Evolutionary conservation across 306 rosid genomes (phyloP).

Genomic region (Cucurbita moschata): DNA sequence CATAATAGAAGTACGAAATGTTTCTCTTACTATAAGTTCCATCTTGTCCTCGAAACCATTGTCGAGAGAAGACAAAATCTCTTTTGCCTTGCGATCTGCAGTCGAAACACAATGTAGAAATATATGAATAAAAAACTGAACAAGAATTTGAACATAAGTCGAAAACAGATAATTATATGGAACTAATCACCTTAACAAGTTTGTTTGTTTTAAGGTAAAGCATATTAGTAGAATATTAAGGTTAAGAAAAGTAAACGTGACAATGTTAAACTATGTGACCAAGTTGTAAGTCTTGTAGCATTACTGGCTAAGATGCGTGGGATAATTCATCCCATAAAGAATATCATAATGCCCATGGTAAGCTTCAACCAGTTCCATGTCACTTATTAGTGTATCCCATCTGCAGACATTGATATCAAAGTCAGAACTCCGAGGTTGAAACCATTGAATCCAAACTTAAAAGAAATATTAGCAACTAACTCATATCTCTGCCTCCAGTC

Average conservation of each 20-base stretch:
- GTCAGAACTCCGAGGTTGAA: neutral
- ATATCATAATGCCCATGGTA: slow-evolving; percentile 75
- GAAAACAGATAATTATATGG: neutral
- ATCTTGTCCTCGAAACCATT: slow-evolving; percentile 87
- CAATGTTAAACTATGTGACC: neutral
- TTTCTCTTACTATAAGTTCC: slow-evolving; percentile 76
- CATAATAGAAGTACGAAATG: neutral
- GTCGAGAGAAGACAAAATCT: slow-evolving; percentile 87
- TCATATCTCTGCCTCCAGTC: slow-evolving; percentile 72
- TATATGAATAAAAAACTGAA: neutral
- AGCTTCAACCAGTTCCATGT: slow-evolving; percentile 64
- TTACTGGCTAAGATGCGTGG: slow-evolving; percentile 78
- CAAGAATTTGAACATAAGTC: neutral
- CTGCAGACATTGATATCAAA: slow-evolving; percentile 25
- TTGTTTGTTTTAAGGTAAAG: neutral
- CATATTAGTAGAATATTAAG: neutral
- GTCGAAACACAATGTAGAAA: slow-evolving; percentile 4
- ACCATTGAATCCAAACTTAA: neutral
- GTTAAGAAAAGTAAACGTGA: neutral
- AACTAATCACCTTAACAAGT: slow-evolving; percentile 2
- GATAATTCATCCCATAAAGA: slow-evolving; percentile 75
- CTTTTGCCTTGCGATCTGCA: slow-evolving; percentile 83
- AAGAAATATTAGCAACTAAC: slow-evolving; percentile 31
- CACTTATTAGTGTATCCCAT: slow-evolving; percentile 97
- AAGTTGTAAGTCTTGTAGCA: slow-evolving; percentile 4